Evolutionary conservation across 768 basidiomycete genomes (phyloP), one percentile per base, ranked within the genome.

Genomic region (Mycena albidolilacea): DNA sequence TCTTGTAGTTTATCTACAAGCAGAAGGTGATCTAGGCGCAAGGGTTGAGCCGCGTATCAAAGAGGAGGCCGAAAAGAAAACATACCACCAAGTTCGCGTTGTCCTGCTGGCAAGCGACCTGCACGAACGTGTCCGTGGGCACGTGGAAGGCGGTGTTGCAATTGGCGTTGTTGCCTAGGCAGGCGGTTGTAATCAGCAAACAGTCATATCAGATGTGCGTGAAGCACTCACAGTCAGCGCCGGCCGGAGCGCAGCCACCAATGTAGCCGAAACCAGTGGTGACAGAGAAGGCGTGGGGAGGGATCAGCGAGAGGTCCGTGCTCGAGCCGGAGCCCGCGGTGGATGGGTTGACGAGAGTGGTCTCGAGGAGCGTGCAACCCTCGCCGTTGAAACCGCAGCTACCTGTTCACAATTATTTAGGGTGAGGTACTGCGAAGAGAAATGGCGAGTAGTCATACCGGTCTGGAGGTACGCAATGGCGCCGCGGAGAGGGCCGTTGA

Each of bases 301-400:
- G 75, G 48, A 84, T 82, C 62, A 82, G 73, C 9, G 81, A 79
- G 48, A 84, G 72, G 55, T 84, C 83, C 10, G 81, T 77, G 74
- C 81, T 82, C 11, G 84, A 85, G 35, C 82, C 82, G 63, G 78
- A 76, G 11, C 82, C 83, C 7, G 80, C 74, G 30, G 71, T 70
- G 10, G 78, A 79, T 1, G 83, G 83, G 71, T 85, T 84, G 5
- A 57, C 59, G n/a, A 85, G 77, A 23, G 78, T 82, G 7, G 78
- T 79, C 71, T 84, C 83, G 23, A 85, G 72, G 17, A 81, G 55
- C 19, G 80, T 81, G 75, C 84, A 85, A 5, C 80, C 75, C 64
- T 84, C 84, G 5, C 84, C 84, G 64, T 83, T 82, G 69, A 79
- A 79, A 2, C 82, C 82, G 50, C 83, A 84, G 17, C 38, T 43